Conservation (phyloP, 495 filamentous ascomycete genomes). For the Pseudomonodictys pantanalensis region DNA sequence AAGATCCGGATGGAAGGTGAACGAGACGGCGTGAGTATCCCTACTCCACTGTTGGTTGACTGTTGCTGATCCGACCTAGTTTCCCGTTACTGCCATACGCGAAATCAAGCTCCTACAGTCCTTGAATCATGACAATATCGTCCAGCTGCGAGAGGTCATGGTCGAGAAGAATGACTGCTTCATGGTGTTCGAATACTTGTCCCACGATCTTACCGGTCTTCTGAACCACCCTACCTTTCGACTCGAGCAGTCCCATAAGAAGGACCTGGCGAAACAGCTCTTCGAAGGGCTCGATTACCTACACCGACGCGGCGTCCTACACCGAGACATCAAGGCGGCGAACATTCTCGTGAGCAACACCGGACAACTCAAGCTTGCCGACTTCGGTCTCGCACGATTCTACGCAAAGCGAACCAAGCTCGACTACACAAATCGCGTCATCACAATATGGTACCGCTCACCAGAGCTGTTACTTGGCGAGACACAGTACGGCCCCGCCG, state of each 20-base stretch:
- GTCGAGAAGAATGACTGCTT: constrained; percentile 98
- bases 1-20: constrained; percentile 95
- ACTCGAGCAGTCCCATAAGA: constrained; percentile 82
- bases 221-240: constrained; percentile 94
- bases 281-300: constrained; percentile 95
- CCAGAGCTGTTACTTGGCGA: constrained; percentile 93
- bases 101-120: constrained; percentile 97
- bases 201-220: constrained; percentile 83
- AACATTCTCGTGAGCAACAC: constrained; percentile 91
- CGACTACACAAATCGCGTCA: constrained; percentile 98
- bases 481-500: constrained; percentile 88
- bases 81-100: constrained; percentile 92
- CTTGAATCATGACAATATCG: constrained; percentile 86
- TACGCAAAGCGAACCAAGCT: constrained; percentile 87
- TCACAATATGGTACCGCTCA: constrained; percentile 96
- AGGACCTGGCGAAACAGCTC: constrained; percentile 88
- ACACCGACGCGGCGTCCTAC: constrained; percentile 87
- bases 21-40: constrained; percentile 66
- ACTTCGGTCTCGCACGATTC: constrained; percentile 97
- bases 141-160: constrained; percentile 91
- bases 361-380: constrained; percentile 86
- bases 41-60: neutral
- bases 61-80: constrained; percentile 46
- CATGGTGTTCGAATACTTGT: constrained; percentile 99
- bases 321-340: constrained; percentile 68